Evolutionary conservation across 768 basidiomycete species (phyloP).

Genomic region (Sporobolomyces roseus): DNA sequence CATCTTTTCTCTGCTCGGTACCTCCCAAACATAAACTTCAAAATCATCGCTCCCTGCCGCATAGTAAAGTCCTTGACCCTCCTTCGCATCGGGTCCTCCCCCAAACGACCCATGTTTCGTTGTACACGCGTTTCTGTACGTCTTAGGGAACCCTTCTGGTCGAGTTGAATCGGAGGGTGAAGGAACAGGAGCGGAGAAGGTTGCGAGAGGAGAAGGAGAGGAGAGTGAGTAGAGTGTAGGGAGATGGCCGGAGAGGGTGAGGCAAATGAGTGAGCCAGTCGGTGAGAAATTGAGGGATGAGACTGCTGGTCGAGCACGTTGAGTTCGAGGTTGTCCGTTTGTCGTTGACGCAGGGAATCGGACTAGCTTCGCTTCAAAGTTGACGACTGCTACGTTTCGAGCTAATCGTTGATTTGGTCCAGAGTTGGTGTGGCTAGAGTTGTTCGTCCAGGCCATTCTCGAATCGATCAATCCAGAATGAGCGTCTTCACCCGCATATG

Average conservation of each 20-base stretch:
- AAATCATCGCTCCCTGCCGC: constrained; percentile 81
- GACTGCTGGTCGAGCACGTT: constrained; percentile 17
- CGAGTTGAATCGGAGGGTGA: too few relatives aligned
- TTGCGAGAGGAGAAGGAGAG: constrained; percentile 56
- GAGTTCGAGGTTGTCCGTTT: neutral
- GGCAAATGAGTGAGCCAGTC: too few relatives aligned
- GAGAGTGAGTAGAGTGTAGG: constrained; percentile 61
- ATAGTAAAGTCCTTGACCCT: constrained; percentile 59
- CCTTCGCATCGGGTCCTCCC: constrained; percentile 45
- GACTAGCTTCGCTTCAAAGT: neutral
- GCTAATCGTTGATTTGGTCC: neutral
- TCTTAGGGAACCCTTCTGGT: neutral
- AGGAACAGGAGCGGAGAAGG: constrained; percentile 45
- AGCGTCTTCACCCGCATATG: constrained; percentile 11
- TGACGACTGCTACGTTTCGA: neutral
- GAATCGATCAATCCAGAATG: constrained; percentile 21
- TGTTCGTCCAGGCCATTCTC: constrained; percentile 32
- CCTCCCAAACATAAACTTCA: constrained; percentile 69
- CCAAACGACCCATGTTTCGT: constrained; percentile 72
- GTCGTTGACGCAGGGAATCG: neutral
- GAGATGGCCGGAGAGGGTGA: constrained; percentile 58
- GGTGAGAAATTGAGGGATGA: too few relatives aligned
- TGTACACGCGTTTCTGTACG: constrained; percentile 32
- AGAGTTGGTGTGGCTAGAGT: neutral
- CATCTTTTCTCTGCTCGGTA: constrained; percentile 59